Conservation (phyloP, 1,284 basidiomycete species). For the Leccinum angustisporum region DNA sequence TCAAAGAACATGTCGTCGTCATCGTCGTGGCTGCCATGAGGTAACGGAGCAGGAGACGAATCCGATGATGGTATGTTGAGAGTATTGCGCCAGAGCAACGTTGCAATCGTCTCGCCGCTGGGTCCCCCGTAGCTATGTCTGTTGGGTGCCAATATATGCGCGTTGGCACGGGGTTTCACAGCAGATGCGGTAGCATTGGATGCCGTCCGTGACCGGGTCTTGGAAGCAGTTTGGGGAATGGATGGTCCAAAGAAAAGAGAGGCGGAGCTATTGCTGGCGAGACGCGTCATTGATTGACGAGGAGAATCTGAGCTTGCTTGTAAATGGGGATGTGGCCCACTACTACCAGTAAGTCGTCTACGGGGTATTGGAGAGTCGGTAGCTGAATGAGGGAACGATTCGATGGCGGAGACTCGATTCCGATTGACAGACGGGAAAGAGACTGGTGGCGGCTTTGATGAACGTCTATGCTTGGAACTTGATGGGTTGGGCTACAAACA, state of each 20-base stretch:
- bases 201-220: constrained; percentile 23
- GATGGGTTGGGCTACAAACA: constrained; percentile 20
- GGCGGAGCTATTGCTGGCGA: constrained; percentile 53
- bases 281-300: constrained; percentile 34
- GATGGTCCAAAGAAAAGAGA: constrained; percentile 73
- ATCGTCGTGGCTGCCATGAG: constrained; percentile 34
- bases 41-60: constrained; percentile 44
- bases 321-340: constrained; percentile 24
- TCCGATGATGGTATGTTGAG: constrained; percentile 44
- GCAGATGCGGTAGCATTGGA: constrained; percentile 19
- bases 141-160: constrained; percentile 39
- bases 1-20: constrained; percentile 66
- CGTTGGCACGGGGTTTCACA: constrained; percentile 7
- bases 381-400: constrained; percentile 28
- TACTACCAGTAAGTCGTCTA: constrained; percentile 42
- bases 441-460: constrained; percentile 25
- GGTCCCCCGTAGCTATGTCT: constrained; percentile 62
- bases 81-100: constrained; percentile 47
- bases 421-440: constrained; percentile 36
- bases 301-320: constrained; percentile 27
- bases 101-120: constrained; percentile 20
- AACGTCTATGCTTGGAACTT: constrained; percentile 16
- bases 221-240: constrained; percentile 40
- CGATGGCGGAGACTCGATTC: constrained; percentile 19
- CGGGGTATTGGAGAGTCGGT: constrained; percentile 48